A percentile compares a stretch with the other conserved stretches of the same genome.
Evolutionary conservation across 179 eudicot genomes (phyloP).

Genomic region (Vitellaria paradoxa): DNA sequence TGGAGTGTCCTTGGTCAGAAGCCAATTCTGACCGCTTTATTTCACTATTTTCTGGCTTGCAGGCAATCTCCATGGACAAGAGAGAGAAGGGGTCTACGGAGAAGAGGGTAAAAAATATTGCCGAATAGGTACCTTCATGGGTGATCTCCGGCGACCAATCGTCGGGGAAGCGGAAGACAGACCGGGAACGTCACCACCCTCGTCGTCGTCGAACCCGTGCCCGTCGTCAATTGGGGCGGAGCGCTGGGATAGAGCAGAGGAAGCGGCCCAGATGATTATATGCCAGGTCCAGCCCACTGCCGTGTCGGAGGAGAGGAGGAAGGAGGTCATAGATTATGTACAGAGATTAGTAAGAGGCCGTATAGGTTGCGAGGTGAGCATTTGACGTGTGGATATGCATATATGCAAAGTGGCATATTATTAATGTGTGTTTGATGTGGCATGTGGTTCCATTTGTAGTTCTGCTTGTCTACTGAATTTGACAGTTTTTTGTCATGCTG

Average conservation of each 20-base stretch:
- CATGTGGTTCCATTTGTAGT: background rate
- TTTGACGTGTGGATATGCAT: background rate
- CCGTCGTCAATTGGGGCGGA: conserved; percentile 24
- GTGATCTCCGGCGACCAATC: conserved; percentile 25
- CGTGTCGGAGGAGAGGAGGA: conserved; percentile 66
- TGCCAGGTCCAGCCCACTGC: conserved; percentile 62
- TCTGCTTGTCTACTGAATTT: background rate
- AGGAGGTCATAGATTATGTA: conserved; percentile 62
- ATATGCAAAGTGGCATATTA: background rate
- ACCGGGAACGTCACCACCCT: conserved; percentile 5
- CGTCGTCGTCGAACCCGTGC: conserved; percentile 7
- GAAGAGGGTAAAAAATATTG: no score
- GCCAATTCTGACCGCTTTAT: no score
- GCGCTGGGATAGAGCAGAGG: conserved; percentile 58
- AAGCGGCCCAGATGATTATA: conserved; percentile 46
- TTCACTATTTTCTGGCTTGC: no score
- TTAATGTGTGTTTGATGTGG: background rate
- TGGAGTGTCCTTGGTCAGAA: no score
- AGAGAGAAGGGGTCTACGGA: no score
- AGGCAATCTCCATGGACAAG: no score
- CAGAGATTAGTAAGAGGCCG: conserved; percentile 48
- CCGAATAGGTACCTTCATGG: conserved; percentile 24
- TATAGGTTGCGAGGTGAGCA: conserved; percentile 62
- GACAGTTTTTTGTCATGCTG: background rate
- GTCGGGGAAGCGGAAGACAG: conserved; percentile 7